Percentiles rank a stretch among this genome's conserved stretches.
Evolutionary conservation across 805 yeast species (phyloP).

Genomic region (Barnettozyma vustinii): DNA sequence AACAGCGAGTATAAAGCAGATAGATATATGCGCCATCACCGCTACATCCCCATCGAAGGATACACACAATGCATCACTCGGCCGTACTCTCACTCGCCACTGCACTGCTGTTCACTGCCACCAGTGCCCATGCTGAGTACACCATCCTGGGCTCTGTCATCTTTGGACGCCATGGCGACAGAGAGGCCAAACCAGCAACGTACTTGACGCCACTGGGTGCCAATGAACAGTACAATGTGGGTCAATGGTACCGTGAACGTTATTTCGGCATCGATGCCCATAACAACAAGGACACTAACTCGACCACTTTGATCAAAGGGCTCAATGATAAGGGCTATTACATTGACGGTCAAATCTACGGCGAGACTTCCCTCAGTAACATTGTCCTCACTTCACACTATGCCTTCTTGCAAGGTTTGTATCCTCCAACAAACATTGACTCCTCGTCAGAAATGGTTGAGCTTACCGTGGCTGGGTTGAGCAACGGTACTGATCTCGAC

Average conservation of each 20-base stretch:
- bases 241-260: constrained; percentile 37
- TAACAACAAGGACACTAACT: constrained; percentile 16
- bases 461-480: constrained; percentile 27
- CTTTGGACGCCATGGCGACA: constrained; percentile 46
- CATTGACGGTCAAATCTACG: constrained; percentile 32
- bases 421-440: constrained; percentile 35
- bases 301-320: constrained; percentile 26
- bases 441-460: constrained; percentile 15
- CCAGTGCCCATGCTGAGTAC: constrained; percentile 3
- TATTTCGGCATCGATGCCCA: constrained; percentile 33
- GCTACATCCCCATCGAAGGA: too few relatives aligned
- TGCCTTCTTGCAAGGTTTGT: constrained; percentile 43
- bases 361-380: constrained; percentile 29
- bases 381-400: constrained; percentile 37
- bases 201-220: constrained; percentile 42
- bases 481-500: constrained; percentile 35
- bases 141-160: constrained; percentile 35
- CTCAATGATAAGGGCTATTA: constrained; percentile 31
- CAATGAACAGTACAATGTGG: constrained; percentile 31
- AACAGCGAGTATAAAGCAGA: too few relatives aligned
- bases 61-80: background rate
- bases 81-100: background rate
- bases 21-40: too few relatives aligned
- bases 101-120: background rate
- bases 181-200: constrained; percentile 40